Evolutionary conservation across 139 green algal species (phyloP).

Genomic region (Penium margaritaceum): DNA sequence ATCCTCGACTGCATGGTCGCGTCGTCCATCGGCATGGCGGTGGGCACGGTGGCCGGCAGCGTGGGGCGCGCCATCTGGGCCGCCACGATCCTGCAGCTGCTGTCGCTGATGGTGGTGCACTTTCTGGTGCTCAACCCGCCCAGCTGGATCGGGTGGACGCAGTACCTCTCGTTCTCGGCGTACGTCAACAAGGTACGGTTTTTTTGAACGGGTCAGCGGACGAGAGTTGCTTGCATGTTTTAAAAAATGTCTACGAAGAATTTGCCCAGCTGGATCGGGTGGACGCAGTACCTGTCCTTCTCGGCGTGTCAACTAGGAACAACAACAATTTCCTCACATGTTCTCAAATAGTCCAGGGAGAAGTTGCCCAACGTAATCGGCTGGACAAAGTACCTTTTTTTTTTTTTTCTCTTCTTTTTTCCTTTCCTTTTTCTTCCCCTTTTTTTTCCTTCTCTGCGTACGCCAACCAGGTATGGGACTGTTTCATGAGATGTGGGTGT

Average conservation of each 20-base stretch:
- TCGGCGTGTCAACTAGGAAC: constrained; percentile 21
- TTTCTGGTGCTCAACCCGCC: constrained; percentile 11
- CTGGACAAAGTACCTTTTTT: no score
- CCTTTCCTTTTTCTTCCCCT: no score
- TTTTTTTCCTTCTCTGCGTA: no score
- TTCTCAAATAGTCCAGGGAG: no score
- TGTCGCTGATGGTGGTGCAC: constrained; percentile 13
- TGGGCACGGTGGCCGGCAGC: not conserved
- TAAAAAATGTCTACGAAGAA: no score
- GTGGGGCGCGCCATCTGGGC: constrained; percentile 8
- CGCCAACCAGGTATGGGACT: no score
- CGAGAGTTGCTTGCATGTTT: no score
- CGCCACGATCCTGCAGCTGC: constrained; percentile 10
- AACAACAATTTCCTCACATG: no score
- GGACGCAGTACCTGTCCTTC: constrained; percentile 35
- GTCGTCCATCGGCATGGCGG: constrained; percentile 19
- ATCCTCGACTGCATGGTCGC: constrained; percentile 26
- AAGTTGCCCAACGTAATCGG: constrained; percentile 8
- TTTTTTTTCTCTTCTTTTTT: no score
- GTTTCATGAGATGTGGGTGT: no score
- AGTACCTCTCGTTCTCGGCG: constrained; percentile 34
- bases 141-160: constrained; percentile 20
- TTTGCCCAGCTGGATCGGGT: constrained; percentile 18
- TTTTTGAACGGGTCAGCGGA: no score
- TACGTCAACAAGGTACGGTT: constrained; percentile 17